These are phyloP conservation scores for Pseudogymnoascus sp. DNA, from an alignment of 2,329 filamentous ascomycete genomes.

Conservation along the genomic window DNA sequence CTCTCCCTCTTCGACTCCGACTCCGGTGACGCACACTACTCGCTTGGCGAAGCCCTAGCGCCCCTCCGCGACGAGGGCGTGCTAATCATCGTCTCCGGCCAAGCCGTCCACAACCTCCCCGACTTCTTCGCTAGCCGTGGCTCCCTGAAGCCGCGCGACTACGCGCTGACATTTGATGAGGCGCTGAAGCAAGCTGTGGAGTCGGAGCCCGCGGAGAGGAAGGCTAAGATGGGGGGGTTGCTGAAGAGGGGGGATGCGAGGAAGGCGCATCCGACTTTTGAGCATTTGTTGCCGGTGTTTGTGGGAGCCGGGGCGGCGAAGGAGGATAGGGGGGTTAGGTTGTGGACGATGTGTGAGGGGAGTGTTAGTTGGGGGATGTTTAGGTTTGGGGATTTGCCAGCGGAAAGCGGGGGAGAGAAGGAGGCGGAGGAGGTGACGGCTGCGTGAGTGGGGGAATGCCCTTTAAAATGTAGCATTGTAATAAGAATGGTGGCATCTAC, in stretches of 20 bases:
- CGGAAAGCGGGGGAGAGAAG: neutral
- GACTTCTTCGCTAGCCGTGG: slow-evolving; percentile 41
- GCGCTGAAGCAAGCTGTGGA: slow-evolving; percentile 45
- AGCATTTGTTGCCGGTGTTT: slow-evolving; percentile 53
- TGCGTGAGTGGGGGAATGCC: neutral
- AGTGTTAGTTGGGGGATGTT: slow-evolving; percentile 48
- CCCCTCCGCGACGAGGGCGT: slow-evolving; percentile 59
- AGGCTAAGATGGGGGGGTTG: slow-evolving; percentile 36
- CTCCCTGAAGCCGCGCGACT: slow-evolving; percentile 42
- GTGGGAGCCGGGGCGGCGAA: slow-evolving; percentile 48
- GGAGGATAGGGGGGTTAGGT: slow-evolving; percentile 32
- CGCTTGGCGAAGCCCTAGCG: slow-evolving; percentile 56
- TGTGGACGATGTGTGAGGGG: slow-evolving; percentile 41
- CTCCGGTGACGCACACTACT: slow-evolving; percentile 56
- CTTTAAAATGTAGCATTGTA: slow-evolving; percentile 42
- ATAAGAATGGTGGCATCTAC: slow-evolving; percentile 56
- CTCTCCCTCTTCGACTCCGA: slow-evolving; percentile 59
- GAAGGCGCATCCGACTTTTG: slow-evolving; percentile 54
- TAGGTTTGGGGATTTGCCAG: slow-evolving; percentile 30
- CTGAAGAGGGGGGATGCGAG: slow-evolving; percentile 44
- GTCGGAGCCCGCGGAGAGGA: slow-evolving; percentile 33
- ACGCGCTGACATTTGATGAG: slow-evolving; percentile 49
- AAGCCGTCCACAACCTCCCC: slow-evolving; percentile 64
- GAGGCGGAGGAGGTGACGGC: neutral
- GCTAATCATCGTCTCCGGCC: slow-evolving; percentile 61